Evolutionary conservation across 2,329 filamentous ascomycete genomes (phyloP), one percentile per base, ranked within the genome.

Genomic region (Verticillium nubilum): DNA sequence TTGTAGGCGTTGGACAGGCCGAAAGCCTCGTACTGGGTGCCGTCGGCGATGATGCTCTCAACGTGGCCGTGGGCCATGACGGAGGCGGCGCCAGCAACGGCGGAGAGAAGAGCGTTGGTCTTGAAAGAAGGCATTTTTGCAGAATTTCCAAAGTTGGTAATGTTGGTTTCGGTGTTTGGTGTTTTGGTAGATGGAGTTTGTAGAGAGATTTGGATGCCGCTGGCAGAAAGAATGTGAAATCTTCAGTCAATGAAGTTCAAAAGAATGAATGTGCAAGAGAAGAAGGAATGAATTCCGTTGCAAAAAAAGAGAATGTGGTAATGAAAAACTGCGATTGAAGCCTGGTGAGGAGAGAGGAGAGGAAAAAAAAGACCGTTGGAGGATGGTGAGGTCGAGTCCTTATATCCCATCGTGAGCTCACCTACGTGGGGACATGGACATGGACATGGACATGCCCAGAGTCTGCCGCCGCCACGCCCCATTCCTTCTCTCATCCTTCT

Each of bases 21-120:
- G 65, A 64, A 67, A 52, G 66, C 65, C 42, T 63, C 57, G 67
- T 73, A 77, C 52, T 68, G 66, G 53, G 66, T 63, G 19, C 67
- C 66, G 59, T 67, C 63, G 61, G 69, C 64, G 54, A 67, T 63
- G 58, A 71, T 67, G 47, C 66, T 62, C 35, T 61, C 63, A 57
- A 73, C 71, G 62, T 72, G 69, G 47, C 70, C 70, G 65, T 72
- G 70, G 52, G 65, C 70, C 52, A 65, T 64, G 60, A 66, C 70
- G 25, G 67, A 65, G 26, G 62, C 60, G 52, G 68, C 69, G 55
- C 71, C 57, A 52, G 61, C 61, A 29, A 67, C 54, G 60, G 64
- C 63, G 64, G 66, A 61, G 57, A 69, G 54, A 53, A 65, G 62
- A 15, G 64, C 33, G 59, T 60, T 59, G 55, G 58, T 58, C 58